Evolutionary conservation across 2,329 filamentous ascomycete genomes (phyloP), one percentile per base, ranked within the genome.

Genomic region (Verticillium longisporum): DNA sequence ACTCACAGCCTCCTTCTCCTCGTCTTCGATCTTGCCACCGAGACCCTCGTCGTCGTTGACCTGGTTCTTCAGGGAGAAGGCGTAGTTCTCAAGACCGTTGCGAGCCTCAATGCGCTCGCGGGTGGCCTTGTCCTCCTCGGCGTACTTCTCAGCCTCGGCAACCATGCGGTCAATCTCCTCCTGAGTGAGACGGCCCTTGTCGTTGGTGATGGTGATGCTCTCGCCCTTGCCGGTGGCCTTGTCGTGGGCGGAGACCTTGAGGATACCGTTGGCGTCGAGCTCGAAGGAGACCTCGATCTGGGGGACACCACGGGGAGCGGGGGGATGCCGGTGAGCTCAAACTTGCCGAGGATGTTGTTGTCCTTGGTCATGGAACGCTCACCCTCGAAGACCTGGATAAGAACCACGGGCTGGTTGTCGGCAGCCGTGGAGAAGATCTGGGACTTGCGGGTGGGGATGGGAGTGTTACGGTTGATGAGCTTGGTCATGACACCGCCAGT

Each of bases 111-210:
- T 97, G 81, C 93, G 93, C 83, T 95, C 91, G 75, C 92, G 92
- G 73, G 91, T 96, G 66, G 93, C 93, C 88, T 98, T 98, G 84
- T 99, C 95, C 81, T 98, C 95, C 78, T 99, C 95, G 74, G 95
- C 95, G 76, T 93, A 98, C 82, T 97, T 91, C 87, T 98, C 95
- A 64, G 95, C 95, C 81, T 99, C 95, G 69, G 89, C 88, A 66
- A 99, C 92, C 95, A 99, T 99, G 78, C 95, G 95, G 78, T 98
- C 94, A 70, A 99, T 99, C 79, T 99, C 95, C 70, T 99, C 95
- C 73, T 90, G 89, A 71, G 90, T 92, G 59, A 99, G 89, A 77
- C 95, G 94, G 69, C 95, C 95, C 88, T 98, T 98, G 82, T 99
- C 95, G 82, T 99, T 98, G 81, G 90, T 98, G 76, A 99, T 99